These are phyloP conservation scores for Russula brevipes DNA, from an alignment of 768 basidiomycete genomes.

Conservation along the genomic window DNA sequence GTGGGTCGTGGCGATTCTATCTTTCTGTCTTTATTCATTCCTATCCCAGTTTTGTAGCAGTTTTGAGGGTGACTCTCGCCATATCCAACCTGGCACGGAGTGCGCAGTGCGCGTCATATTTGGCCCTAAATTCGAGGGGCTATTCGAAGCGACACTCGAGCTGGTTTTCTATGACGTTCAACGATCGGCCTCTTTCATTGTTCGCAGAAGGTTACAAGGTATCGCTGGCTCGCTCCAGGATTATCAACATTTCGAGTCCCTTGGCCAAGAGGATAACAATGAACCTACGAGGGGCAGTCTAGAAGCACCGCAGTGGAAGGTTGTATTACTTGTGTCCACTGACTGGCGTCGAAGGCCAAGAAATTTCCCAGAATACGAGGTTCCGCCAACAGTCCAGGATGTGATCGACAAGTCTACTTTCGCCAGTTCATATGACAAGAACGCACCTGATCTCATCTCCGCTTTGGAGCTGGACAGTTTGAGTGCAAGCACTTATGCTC, in stretches of 20 bases:
- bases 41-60: constrained; percentile 7
- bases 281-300: not conserved
- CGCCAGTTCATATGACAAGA: not conserved
- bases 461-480: not conserved
- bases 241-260: not conserved
- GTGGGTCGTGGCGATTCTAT: not conserved
- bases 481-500: constrained; percentile 7
- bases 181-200: not conserved
- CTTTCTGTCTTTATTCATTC: not conserved
- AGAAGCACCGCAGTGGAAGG: not conserved
- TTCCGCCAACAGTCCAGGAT: constrained; percentile 8
- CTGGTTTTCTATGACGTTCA: constrained; percentile 11
- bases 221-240: constrained; percentile 15
- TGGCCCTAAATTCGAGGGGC: constrained; percentile 13
- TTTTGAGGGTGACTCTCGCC: not conserved
- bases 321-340: not conserved
- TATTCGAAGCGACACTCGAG: constrained; percentile 11
- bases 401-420: not conserved
- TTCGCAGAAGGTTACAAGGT: not conserved
- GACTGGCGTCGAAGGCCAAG: not conserved
- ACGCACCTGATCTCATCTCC: not conserved
- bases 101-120: constrained; percentile 8
- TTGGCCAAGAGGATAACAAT: not conserved
- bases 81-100: constrained; percentile 3
- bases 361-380: constrained; percentile 3